Evolutionary conservation across 148 eudicot species (phyloP), one percentile per base, ranked within the genome.

Genomic region (Chenopodium quinoa): DNA sequence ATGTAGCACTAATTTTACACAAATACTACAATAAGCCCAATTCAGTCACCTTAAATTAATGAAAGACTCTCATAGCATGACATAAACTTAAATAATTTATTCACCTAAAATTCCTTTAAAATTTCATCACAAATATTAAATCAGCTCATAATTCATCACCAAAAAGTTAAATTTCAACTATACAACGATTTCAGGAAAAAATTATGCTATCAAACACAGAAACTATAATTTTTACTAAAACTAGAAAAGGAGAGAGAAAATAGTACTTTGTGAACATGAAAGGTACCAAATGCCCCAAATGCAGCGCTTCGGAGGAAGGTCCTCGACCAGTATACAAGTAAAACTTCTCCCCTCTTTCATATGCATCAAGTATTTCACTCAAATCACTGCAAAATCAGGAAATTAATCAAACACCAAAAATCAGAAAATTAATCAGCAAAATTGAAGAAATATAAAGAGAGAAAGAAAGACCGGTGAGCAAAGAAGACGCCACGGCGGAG

Each of bases 401-500:
- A 77, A 50, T 50, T 9, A 50, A 50, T 50, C 14, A 70, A 50
- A 56, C 58, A 83, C 50, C 13, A 10, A n/a, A 29, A 11, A 65
- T 50, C 27, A 77, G 5, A 23, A 4, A 64, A n/a, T 9, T 65
- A 60, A 68, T 23, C 16, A 34, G 31, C 17, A 10, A 64, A 69
- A 70, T 32, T n/a, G 27, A 75, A 27, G 7, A 12, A 27, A 60
- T 7, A 22, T 2, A 47, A 47, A 32, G 19, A 72, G 47, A 23
- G 40, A 48, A 72, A 62, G 32, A 37, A 29, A 54, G 58, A 92
- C 96, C 99, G 88, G 84, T 95, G 99, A 72, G 99, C 99, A 27
- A 95, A 95, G 88, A 95, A 95, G 64, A 93, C 99, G 75, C 92
- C 91, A 3, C 99, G 97, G 81, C 99, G 97, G 75, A 95, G 97